Percentiles rank a stretch among this genome's conserved stretches.
Conservation (phyloP, 805 yeast genomes). For the Maudiozyma pseudohumilis region DNA sequence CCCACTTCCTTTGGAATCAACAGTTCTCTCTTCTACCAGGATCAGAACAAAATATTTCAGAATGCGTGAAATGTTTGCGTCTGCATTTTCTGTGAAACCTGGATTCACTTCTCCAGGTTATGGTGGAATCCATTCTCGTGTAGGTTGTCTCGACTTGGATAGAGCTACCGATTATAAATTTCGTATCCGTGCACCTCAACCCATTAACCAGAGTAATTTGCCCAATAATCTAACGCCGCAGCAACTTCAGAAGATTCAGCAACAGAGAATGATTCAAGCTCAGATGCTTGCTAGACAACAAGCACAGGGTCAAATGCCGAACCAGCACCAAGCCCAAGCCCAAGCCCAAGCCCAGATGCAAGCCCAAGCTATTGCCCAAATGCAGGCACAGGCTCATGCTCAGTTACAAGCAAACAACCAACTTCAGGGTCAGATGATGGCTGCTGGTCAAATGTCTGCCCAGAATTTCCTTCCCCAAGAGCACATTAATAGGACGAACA, state of each 20-base stretch:
- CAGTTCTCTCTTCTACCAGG: constrained; percentile 58
- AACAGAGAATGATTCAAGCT: constrained; percentile 19
- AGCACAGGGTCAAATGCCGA: constrained; percentile 8
- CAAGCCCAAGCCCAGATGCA: constrained; percentile 1
- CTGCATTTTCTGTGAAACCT: constrained; percentile 39
- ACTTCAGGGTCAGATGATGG: background rate
- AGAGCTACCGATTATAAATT: constrained; percentile 55
- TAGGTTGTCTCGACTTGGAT: constrained; percentile 70
- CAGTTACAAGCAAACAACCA: too few relatives aligned
- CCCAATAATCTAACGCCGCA: constrained; percentile 18
- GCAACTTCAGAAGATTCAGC: constrained; percentile 18
- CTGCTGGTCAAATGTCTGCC: background rate
- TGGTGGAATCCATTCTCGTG: constrained; percentile 42
- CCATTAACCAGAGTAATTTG: constrained; percentile 16
- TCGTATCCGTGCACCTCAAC: constrained; percentile 42
- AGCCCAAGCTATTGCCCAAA: too few relatives aligned
- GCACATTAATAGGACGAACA: background rate
- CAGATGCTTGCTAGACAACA: constrained; percentile 12
- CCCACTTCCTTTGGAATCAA: constrained; percentile 77
- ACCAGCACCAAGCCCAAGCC: constrained; percentile 7
- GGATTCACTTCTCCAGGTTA: constrained; percentile 49
- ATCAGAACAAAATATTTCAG: constrained; percentile 66
- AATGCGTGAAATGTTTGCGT: constrained; percentile 90
- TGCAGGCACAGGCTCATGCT: too few relatives aligned
- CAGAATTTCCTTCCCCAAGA: background rate